Evolutionary conservation across 306 rosid species (phyloP).

Genomic region (Vicia villosa): DNA sequence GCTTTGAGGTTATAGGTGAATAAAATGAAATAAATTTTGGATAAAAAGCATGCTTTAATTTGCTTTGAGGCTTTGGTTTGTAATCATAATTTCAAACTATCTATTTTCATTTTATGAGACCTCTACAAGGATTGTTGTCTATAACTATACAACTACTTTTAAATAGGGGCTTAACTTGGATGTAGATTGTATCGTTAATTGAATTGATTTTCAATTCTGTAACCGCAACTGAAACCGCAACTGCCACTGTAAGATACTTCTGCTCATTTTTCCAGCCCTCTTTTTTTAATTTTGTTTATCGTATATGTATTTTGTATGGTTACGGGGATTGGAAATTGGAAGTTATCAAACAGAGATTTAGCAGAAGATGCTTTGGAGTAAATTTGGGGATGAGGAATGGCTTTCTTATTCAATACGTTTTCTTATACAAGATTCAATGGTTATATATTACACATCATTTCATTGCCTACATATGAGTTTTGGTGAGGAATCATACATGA

Average conservation of each 20-base stretch:
- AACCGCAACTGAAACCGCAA: conserved; percentile 33
- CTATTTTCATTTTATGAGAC: too few species aligned
- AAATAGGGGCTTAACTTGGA: too few species aligned
- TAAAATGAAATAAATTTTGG: conserved; percentile 19
- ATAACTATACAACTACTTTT: too few species aligned
- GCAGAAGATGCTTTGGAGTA: conserved; percentile 26
- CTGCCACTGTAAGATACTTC: conserved; percentile 49
- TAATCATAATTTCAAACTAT: too few species aligned
- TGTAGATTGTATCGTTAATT: too few species aligned
- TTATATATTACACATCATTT: too few species aligned
- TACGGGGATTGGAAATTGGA: conserved; percentile 6
- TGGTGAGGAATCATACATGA: too few species aligned
- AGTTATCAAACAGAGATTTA: conserved; percentile 17
- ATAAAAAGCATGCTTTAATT: conserved; percentile 21
- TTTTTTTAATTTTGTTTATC: conserved; percentile 3
- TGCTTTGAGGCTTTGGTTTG: too few species aligned
- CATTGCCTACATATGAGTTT: too few species aligned
- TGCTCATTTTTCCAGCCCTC: not conserved
- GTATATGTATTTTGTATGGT: conserved; percentile 42
- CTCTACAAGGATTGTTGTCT: too few species aligned
- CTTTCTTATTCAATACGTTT: conserved; percentile 8
- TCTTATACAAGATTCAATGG: too few species aligned
- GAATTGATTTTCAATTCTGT: too few species aligned
- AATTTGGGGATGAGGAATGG: conserved; percentile 21
- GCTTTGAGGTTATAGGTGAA: conserved; percentile 9